phyloP scores from a whole-genome alignment of 2,329 filamentous ascomycete genomes.

The Rhynchosporium agropyri region DNA sequence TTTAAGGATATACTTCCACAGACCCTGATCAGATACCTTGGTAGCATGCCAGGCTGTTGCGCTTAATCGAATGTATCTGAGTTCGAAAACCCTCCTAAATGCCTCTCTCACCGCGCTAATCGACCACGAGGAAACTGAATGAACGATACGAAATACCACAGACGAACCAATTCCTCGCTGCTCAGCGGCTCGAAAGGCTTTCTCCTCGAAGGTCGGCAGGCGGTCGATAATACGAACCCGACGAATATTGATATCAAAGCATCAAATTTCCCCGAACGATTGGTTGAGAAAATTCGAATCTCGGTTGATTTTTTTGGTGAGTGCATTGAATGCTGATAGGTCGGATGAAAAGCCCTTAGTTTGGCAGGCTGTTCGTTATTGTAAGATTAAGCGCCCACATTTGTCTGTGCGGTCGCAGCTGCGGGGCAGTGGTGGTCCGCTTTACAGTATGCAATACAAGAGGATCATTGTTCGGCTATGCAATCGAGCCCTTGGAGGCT shows the following conservation, averaged over 20 bases:
- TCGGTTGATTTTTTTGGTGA: slow-evolving; percentile 22
- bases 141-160: neutral
- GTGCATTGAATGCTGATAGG: slow-evolving; percentile 28
- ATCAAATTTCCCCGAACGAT: slow-evolving; percentile 38
- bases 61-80: neutral
- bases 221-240: slow-evolving; percentile 37
- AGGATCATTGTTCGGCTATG: slow-evolving; percentile 27
- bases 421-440: slow-evolving; percentile 16
- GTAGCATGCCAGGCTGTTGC: slow-evolving; percentile 22
- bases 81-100: neutral
- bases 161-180: slow-evolving; percentile 14
- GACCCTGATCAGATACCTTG: slow-evolving; percentile 12
- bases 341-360: slow-evolving; percentile 24
- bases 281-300: slow-evolving; percentile 34
- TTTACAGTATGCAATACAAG: slow-evolving; percentile 4
- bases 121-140: slow-evolving; percentile 1
- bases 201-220: slow-evolving; percentile 48
- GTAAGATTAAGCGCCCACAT: slow-evolving; percentile 31
- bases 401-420: slow-evolving; percentile 30
- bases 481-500: slow-evolving; percentile 23
- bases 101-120: slow-evolving; percentile 10
- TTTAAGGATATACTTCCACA: slow-evolving; percentile 10
- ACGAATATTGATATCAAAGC: slow-evolving; percentile 29
- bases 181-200: slow-evolving; percentile 48
- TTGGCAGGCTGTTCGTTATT: slow-evolving; percentile 6